Base-by-base conservation (phyloP, 306 rosid species). In the Vicia faba region DNA sequence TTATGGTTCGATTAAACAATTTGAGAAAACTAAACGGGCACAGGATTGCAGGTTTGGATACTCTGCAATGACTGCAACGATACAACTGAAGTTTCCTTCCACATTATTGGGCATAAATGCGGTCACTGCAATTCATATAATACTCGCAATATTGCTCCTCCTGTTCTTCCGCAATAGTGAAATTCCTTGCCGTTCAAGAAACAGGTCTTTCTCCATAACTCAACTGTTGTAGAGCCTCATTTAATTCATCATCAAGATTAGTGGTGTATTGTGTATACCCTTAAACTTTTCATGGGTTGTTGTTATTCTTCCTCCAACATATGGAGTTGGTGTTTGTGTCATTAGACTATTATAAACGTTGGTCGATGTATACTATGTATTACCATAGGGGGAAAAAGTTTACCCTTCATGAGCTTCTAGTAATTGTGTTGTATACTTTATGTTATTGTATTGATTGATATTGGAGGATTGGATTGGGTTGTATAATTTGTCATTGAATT, bases 1-100 rank as follows among this genome's bases (percentile, higher is more conserved):
- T 31, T 54, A 31, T 45, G 66, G 33, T 61, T 38, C 43, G 38
- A 38, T 38, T 49, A 51, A 53, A 48, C 69, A 70, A 60, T 9
- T 55, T 72, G 40, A 12, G 45, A 29, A 55, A 70, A 71, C 68
- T 49, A 77, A 77, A 45, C 68, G 75, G 35, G 35, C 41, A 25
- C 4, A 2, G 8, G 1, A 44, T 78, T 84, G 80, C 95, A 95
- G 99, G 92, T 90, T 19, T 95, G 99, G 99, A 95, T 95, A 48
- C 81, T 95, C 40, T 95, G 99, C 49, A 95, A 90, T 33, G 97
- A 95, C 80, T 90, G 99, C 84, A 95, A 95, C 63, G 96, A 95
- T 78, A 88, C 96, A 8, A 90, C 97, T 0, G 97, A 95, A 83
- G 97, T 78, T 26, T 83, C 66, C 84, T 95, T 86, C 76, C 95